A percentile compares a stretch with the other conserved stretches of the same genome.
phyloP scores from a whole-genome alignment of 257 asterid genomes.

The Lithospermum erythrorhizon region DNA sequence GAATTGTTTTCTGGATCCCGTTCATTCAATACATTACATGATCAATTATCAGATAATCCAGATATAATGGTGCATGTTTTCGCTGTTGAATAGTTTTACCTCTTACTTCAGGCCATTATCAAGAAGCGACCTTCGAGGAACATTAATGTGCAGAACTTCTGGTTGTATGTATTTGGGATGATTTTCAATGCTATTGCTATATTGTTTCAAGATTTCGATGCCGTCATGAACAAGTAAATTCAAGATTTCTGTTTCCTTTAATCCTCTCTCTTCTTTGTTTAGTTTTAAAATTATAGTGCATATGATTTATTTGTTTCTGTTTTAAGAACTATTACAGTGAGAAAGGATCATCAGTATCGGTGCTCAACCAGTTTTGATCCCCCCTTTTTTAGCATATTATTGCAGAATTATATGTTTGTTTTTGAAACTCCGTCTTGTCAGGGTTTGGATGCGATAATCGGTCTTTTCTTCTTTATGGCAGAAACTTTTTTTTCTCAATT shows the following conservation, averaged over 20 bases:
- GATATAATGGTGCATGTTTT: background rate
- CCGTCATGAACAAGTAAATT: conserved; percentile 72
- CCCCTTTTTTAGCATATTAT: no score
- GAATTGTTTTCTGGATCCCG: background rate
- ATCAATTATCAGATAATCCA: background rate
- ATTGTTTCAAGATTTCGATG: conserved; percentile 80
- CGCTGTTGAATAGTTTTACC: conserved; percentile 13
- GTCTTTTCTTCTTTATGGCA: background rate
- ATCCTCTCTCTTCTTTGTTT: background rate
- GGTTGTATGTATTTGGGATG: conserved; percentile 99
- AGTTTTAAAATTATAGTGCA: background rate
- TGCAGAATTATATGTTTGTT: background rate
- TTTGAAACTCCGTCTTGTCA: background rate
- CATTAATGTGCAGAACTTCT: conserved; percentile 95
- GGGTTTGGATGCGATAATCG: no score
- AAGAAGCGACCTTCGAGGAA: conserved; percentile 94
- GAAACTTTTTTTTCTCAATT: background rate
- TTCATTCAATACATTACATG: background rate
- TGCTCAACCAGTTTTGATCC: background rate
- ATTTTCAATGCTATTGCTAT: conserved; percentile 83
- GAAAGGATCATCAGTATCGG: no score
- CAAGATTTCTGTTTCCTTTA: background rate
- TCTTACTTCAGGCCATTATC: conserved; percentile 66
- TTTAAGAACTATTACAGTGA: no score
- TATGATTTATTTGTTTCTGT: background rate